Conservation (phyloP, 495 filamentous ascomycete genomes). For the Neurospora pannonica region DNA sequence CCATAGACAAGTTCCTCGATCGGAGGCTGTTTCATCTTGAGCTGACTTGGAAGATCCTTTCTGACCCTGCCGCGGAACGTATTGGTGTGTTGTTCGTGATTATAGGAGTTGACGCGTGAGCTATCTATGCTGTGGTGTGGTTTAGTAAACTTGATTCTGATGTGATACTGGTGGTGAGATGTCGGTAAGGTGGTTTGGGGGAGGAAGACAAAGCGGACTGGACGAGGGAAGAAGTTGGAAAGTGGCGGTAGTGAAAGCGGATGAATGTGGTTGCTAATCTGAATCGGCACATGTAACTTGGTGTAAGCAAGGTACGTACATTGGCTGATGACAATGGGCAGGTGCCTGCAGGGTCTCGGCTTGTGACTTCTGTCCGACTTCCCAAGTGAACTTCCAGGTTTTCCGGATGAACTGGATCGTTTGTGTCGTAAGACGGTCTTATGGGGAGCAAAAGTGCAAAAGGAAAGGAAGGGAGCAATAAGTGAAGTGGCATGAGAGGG, state of each 20-base stretch:
- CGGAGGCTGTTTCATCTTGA: conserved; percentile 44
- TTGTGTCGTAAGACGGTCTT: neutral
- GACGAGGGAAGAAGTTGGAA: neutral
- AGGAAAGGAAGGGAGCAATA: neutral
- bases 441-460: neutral
- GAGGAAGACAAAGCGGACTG: neutral
- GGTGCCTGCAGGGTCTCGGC: neutral
- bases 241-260: neutral
- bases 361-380: neutral
- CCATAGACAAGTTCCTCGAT: conserved; percentile 47
- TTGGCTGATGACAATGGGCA: neutral
- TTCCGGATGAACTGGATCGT: neutral
- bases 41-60: neutral
- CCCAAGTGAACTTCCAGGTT: neutral
- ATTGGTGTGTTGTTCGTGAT: neutral
- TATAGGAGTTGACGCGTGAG: neutral
- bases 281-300: neutral
- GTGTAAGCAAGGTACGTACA: neutral
- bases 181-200: neutral
- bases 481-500: neutral
- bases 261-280: neutral
- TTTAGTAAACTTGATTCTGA: neutral
- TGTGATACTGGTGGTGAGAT: neutral
- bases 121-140: neutral
- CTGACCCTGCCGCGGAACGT: neutral